Evolutionary conservation across 1,284 basidiomycete genomes (phyloP).

Genomic region (Leucocoprinus gongylophorus): DNA sequence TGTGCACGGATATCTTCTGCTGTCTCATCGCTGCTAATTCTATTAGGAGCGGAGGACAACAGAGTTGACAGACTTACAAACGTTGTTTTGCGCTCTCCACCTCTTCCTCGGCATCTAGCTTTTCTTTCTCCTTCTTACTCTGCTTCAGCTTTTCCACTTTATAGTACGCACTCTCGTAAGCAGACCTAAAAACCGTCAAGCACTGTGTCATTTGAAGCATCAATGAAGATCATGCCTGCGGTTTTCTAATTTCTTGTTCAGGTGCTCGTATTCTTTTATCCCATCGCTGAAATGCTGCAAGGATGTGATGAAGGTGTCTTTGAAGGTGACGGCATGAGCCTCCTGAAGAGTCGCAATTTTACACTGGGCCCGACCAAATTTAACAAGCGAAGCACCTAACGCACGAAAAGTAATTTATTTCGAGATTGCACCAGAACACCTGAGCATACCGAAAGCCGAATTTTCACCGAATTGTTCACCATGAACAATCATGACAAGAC

Average conservation of each 20-base stretch:
- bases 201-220: background rate
- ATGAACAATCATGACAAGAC: slow-evolving; percentile 79
- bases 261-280: slow-evolving; percentile 63
- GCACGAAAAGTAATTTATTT: background rate
- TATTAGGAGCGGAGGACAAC: background rate
- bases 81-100: slow-evolving; percentile 58
- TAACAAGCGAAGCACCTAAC: slow-evolving; percentile 60
- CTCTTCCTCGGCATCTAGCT: slow-evolving; percentile 68
- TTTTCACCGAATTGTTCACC: slow-evolving; percentile 76
- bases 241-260: slow-evolving; percentile 76
- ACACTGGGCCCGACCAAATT: slow-evolving; percentile 74
- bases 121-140: slow-evolving; percentile 70
- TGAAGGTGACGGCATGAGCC: slow-evolving; percentile 62
- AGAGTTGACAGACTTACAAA: slow-evolving; percentile 49
- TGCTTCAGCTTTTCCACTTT: slow-evolving; percentile 61
- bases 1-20: slow-evolving; percentile 70
- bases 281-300: slow-evolving; percentile 56
- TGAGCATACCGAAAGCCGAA: slow-evolving; percentile 54
- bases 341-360: slow-evolving; percentile 78
- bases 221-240: slow-evolving; percentile 46
- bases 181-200: slow-evolving; percentile 41
- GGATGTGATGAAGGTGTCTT: slow-evolving; percentile 63
- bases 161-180: slow-evolving; percentile 66
- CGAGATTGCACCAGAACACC: background rate
- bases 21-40: slow-evolving; percentile 61